A percentile compares a stretch with the other conserved stretches of the same genome.
phyloP scores from a whole-genome alignment of 352 stramenopile species.

The Phytophthora capsici region DNA sequence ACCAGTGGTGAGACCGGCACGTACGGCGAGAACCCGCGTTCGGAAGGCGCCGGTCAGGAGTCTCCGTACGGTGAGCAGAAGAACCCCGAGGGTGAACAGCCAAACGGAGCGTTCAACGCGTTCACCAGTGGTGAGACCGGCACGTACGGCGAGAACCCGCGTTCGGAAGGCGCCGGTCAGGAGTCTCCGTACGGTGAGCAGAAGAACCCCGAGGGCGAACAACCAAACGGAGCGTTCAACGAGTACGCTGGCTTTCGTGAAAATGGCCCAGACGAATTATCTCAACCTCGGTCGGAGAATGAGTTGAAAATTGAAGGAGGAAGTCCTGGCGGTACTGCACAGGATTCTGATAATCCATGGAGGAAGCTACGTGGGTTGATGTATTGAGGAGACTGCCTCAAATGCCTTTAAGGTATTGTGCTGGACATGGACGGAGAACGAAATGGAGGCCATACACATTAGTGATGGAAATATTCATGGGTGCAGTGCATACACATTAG shows the following conservation, averaged over 20 bases:
- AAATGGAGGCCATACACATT: too few relatives aligned
- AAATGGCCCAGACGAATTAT: too few relatives aligned
- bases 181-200: neutral
- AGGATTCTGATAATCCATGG: too few relatives aligned
- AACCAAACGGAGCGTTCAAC: slow-evolving; percentile 5
- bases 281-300: too few relatives aligned
- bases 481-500: neutral
- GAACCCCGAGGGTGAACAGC: neutral
- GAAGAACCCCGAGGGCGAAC: neutral
- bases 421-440: too few relatives aligned
- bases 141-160: slow-evolving; percentile 1
- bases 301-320: too few relatives aligned
- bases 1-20: neutral
- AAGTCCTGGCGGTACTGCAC: too few relatives aligned
- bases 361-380: too few relatives aligned
- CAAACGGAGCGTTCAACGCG: slow-evolving; percentile 3
- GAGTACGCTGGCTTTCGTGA: neutral
- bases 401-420: too few relatives aligned
- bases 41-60: neutral
- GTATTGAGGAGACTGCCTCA: too few relatives aligned
- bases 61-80: neutral
- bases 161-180: neutral
- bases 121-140: neutral
- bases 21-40: neutral
- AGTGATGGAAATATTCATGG: neutral